phyloP scores from a whole-genome alignment of 1,284 basidiomycete genomes.

The Apiotrichum siamense region DNA sequence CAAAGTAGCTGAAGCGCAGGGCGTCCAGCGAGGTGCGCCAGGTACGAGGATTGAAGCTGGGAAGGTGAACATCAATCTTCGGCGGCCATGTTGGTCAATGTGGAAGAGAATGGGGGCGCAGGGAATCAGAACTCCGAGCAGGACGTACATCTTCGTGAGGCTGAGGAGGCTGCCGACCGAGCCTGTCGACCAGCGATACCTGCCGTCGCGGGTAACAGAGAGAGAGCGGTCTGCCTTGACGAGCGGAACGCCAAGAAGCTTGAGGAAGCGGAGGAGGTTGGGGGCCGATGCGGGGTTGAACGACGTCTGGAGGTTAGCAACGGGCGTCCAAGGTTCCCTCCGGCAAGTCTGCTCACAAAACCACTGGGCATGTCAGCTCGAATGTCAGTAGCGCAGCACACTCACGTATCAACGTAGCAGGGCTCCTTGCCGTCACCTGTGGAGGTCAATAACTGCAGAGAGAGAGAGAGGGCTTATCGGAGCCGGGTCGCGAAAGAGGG shows the following conservation, averaged over 20 bases:
- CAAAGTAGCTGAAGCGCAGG: slow-evolving; percentile 67
- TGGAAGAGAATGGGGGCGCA: neutral
- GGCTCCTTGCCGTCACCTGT: slow-evolving; percentile 49
- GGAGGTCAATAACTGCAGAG: neutral
- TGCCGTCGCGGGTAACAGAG: slow-evolving; percentile 59
- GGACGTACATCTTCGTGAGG: slow-evolving; percentile 50
- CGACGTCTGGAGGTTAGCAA: slow-evolving; percentile 55
- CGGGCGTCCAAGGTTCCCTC: neutral
- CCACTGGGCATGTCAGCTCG: slow-evolving; percentile 21
- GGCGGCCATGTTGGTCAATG: too few species aligned
- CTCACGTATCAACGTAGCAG: slow-evolving; percentile 63
- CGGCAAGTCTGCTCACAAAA: slow-evolving; percentile 45
- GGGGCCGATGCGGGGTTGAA: slow-evolving; percentile 74
- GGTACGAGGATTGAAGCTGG: slow-evolving; percentile 57
- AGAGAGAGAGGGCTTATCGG: neutral
- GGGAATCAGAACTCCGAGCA: neutral
- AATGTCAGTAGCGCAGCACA: too few species aligned
- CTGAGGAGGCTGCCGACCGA: neutral
- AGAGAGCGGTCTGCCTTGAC: slow-evolving; percentile 72
- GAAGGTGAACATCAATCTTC: too few species aligned
- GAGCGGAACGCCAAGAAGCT: slow-evolving; percentile 52
- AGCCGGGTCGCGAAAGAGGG: too few species aligned
- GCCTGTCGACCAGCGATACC: neutral
- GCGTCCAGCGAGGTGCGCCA: slow-evolving; percentile 75
- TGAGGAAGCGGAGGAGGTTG: slow-evolving; percentile 69